phyloP scores from a whole-genome alignment of 768 basidiomycete species.

The Pleurotus giganteus region DNA sequence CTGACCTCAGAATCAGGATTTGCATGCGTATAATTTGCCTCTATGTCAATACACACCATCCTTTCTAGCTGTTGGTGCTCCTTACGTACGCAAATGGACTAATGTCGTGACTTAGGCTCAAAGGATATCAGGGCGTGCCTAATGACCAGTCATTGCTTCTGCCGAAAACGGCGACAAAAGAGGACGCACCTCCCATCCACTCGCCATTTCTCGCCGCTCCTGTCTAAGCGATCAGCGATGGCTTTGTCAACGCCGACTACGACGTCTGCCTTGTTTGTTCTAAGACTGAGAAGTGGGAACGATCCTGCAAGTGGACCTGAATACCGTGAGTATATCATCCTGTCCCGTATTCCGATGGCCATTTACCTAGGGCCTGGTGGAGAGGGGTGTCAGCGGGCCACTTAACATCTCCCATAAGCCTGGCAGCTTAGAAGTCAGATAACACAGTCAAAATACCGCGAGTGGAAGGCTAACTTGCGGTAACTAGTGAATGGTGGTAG shows the following conservation, averaged over 20 bases:
- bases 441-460: not conserved
- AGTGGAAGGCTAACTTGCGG: constrained; percentile 62
- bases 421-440: constrained; percentile 26
- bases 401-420: constrained; percentile 81
- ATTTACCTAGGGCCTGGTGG: constrained; percentile 63
- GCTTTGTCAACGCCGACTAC: constrained; percentile 77
- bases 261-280: constrained; percentile 96
- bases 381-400: constrained; percentile 88
- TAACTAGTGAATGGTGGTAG: constrained; percentile 45
- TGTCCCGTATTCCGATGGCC: not conserved
- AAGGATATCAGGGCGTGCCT: not conserved
- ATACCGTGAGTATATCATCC: constrained; percentile 6
- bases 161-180: not conserved
- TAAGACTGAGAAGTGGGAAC: constrained; percentile 79
- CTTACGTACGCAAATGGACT: too few species aligned
- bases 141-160: not conserved
- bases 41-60: not conserved
- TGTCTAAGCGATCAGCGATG: constrained; percentile 65
- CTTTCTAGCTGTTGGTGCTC: not conserved
- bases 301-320: constrained; percentile 74
- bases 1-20: too few species aligned
- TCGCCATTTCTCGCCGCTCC: constrained; percentile 69
- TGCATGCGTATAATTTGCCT: too few species aligned
- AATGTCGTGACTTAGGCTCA: not conserved
- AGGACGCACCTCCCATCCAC: constrained; percentile 70